Conservation (phyloP, 176 grass and related monocot genomes). For the Paspalum vaginatum region DNA sequence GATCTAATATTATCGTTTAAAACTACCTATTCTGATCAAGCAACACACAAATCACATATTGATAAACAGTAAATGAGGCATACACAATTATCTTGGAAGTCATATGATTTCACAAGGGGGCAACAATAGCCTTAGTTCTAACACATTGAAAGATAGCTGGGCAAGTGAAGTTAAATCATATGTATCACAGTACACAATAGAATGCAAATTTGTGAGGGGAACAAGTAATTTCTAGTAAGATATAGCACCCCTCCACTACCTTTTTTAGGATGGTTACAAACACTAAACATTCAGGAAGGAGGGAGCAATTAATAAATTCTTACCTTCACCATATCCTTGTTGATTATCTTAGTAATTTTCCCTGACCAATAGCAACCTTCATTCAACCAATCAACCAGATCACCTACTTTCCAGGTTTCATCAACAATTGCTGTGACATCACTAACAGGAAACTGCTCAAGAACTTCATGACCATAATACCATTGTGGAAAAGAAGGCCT, state of each 20-base stretch:
- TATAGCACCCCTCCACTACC: too few relatives aligned
- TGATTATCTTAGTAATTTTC: conserved; percentile 47
- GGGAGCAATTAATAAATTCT: conserved; percentile 24
- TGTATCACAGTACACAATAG: neutral
- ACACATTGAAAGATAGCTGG: neutral
- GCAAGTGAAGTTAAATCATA: neutral
- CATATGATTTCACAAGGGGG: neutral
- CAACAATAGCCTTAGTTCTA: neutral
- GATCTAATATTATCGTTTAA: neutral
- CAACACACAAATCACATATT: neutral
- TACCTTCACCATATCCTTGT: conserved; percentile 44
- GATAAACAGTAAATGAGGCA: neutral
- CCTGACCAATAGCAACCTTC: conserved; percentile 59
- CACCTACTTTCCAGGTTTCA: conserved; percentile 63
- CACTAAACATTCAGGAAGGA: too few relatives aligned
- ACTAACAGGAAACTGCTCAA: conserved; percentile 23
- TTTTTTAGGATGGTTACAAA: too few relatives aligned
- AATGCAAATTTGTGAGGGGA: neutral
- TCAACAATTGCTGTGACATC: conserved; percentile 42
- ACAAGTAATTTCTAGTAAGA: conserved; percentile 8
- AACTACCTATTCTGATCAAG: neutral
- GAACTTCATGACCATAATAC: conserved; percentile 44
- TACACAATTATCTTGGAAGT: neutral
- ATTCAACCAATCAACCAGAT: conserved; percentile 62
- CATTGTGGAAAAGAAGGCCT: conserved; percentile 66